Conservation (phyloP, 140 eudicot genomes). For the Bidens hawaiensis region DNA sequence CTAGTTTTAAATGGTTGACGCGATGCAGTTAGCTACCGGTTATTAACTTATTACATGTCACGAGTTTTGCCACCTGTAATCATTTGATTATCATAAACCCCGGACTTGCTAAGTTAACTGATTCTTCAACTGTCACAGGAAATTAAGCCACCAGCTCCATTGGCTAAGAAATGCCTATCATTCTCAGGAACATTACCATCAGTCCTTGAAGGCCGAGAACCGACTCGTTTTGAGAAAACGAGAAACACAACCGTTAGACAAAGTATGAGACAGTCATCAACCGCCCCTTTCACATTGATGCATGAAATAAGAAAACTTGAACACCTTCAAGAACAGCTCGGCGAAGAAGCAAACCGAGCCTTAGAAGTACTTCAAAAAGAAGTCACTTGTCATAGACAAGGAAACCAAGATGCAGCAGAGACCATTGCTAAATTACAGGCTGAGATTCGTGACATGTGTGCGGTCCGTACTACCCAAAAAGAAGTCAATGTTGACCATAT, state of each 20-base stretch:
- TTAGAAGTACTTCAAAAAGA: conserved; percentile 89
- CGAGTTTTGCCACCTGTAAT: neutral
- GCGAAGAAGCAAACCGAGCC: conserved; percentile 92
- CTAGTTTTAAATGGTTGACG: no score
- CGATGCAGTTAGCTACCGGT: neutral
- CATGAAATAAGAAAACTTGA: conserved; percentile 91
- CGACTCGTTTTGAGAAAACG: conserved; percentile 35
- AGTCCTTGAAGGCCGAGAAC: conserved; percentile 46
- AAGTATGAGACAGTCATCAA: conserved; percentile 78
- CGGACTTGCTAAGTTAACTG: neutral
- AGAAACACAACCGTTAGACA: conserved; percentile 57
- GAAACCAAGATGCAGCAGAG: conserved; percentile 98
- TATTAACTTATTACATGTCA: neutral
- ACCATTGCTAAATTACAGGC: conserved; percentile 89
- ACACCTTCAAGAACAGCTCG: conserved; percentile 94
- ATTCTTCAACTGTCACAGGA: conserved; percentile 26
- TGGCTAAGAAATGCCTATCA: conserved; percentile 75
- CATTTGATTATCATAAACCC: neutral
- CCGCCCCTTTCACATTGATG: conserved; percentile 93
- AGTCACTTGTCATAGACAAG: conserved; percentile 86
- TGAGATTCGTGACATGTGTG: conserved; percentile 73
- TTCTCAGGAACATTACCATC: conserved; percentile 61
- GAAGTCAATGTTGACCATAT: conserved; percentile 50
- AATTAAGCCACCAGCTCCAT: conserved; percentile 37
- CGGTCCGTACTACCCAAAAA: conserved; percentile 42